Conservation (phyloP, 352 stramenopile genomes). For the Pythium guiyangense region DNA sequence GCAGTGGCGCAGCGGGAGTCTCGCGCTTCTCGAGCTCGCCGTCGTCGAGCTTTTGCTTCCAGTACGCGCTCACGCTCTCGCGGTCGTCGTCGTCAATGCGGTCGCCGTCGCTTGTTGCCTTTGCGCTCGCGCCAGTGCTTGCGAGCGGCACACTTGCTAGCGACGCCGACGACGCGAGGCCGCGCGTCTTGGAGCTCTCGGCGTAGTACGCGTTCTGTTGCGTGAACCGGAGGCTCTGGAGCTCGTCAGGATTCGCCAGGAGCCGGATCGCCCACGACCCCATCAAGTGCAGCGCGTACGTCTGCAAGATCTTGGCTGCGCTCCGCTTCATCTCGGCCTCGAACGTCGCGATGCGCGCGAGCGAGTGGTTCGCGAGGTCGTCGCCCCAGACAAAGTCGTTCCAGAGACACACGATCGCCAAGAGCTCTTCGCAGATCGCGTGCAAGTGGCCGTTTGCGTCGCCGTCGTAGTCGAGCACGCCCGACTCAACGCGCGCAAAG, state of each 20-base stretch:
- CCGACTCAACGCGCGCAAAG: slow-evolving; percentile 33
- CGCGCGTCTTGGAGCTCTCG: slow-evolving; percentile 29
- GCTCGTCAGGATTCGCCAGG: slow-evolving; percentile 34
- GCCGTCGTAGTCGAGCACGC: slow-evolving; percentile 61
- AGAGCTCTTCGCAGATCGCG: slow-evolving; percentile 66
- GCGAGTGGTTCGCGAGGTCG: slow-evolving; percentile 33
- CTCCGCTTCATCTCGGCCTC: slow-evolving; percentile 52
- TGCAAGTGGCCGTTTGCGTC: slow-evolving; percentile 53
- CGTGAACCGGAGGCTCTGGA: slow-evolving; percentile 52
- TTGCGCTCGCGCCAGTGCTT: slow-evolving; percentile 1
- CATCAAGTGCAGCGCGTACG: slow-evolving; percentile 52
- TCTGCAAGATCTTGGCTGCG: slow-evolving; percentile 57
- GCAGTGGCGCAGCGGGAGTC: slow-evolving; percentile 2
- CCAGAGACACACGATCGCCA: slow-evolving; percentile 71
- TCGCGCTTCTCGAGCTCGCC: too few species aligned
- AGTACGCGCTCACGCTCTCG: slow-evolving; percentile 31
- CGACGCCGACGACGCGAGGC: not conserved
- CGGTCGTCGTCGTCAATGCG: slow-evolving; percentile 18
- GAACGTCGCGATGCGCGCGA: slow-evolving; percentile 55
- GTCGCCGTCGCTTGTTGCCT: too few species aligned
- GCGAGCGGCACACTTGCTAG: not conserved
- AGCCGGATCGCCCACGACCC: slow-evolving; percentile 49
- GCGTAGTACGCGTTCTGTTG: slow-evolving; percentile 75
- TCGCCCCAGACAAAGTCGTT: slow-evolving; percentile 78
- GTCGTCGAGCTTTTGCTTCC: slow-evolving; percentile 31